Conservation (phyloP, 805 yeast species). For the Hanseniaspora osmophila region DNA sequence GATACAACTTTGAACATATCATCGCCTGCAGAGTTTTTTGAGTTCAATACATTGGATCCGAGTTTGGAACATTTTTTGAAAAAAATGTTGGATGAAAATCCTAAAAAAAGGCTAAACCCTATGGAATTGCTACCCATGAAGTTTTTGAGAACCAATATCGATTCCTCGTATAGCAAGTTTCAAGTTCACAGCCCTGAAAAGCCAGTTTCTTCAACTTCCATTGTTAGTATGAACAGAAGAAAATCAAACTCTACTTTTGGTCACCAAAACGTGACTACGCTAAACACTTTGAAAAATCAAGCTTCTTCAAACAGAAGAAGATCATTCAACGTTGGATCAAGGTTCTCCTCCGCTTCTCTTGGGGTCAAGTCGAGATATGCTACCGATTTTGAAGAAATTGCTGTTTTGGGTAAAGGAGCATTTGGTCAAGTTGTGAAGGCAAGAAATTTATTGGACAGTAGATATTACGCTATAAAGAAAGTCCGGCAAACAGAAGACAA, state of each 20-base stretch:
- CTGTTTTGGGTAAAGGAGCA: constrained; percentile 84
- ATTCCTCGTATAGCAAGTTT: constrained; percentile 20
- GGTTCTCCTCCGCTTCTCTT: constrained; percentile 21
- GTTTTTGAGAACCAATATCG: constrained; percentile 65
- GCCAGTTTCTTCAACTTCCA: neutral
- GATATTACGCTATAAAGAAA: constrained; percentile 88
- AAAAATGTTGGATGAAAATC: constrained; percentile 48
- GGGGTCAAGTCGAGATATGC: constrained; percentile 54
- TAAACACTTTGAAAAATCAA: constrained; percentile 9
- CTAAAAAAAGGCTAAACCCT: constrained; percentile 67
- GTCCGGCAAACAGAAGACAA: constrained; percentile 72
- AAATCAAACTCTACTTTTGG: constrained; percentile 4
- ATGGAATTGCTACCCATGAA: constrained; percentile 73
- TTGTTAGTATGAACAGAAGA: constrained; percentile 10
- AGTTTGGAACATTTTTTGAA: constrained; percentile 52
- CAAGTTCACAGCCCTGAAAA: constrained; percentile 10
- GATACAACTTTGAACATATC: constrained; percentile 39
- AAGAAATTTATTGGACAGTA: constrained; percentile 81
- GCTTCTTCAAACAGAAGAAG: constrained; percentile 23
- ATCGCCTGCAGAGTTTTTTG: constrained; percentile 52
- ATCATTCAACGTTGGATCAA: constrained; percentile 28
- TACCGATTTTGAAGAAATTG: constrained; percentile 90
- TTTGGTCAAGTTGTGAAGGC: constrained; percentile 98
- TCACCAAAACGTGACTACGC: constrained; percentile 11
- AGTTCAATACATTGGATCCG: constrained; percentile 32